A percentile compares a stretch with the other conserved stretches of the same genome.
Evolutionary conservation across 2,329 filamentous ascomycete species (phyloP).

Genomic region (Nemania abortiva): DNA sequence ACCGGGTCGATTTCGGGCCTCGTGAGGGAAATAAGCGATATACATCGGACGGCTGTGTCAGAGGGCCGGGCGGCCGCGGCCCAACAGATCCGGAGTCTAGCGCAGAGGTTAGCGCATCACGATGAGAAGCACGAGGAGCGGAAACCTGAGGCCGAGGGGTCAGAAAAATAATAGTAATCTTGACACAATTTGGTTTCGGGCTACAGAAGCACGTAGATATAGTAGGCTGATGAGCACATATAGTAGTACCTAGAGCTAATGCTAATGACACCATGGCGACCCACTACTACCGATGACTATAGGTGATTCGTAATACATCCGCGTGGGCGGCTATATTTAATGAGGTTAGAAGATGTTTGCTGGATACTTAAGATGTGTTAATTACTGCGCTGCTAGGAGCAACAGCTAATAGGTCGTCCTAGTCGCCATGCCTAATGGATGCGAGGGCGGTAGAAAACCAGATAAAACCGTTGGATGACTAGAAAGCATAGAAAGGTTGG

Average conservation of each 20-base stretch:
- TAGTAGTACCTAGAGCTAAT: slow-evolving; percentile 18
- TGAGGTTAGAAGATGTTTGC: no score
- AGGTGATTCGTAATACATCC: background rate
- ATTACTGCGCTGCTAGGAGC: no score
- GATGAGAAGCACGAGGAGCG: slow-evolving; percentile 28
- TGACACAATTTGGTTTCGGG: background rate
- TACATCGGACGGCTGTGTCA: slow-evolving; percentile 29
- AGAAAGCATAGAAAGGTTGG: background rate
- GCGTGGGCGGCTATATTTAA: no score
- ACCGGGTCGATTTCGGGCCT: slow-evolving; percentile 17
- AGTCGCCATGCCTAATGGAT: no score
- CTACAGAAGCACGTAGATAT: background rate
- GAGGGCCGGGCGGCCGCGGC: slow-evolving; percentile 31
- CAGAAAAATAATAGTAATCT: slow-evolving; percentile 6
- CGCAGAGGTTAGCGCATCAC: slow-evolving; percentile 29
- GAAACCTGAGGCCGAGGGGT: background rate
- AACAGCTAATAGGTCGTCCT: no score
- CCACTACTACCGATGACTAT: background rate
- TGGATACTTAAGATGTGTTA: no score
- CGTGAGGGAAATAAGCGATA: slow-evolving; percentile 32
- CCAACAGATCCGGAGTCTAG: slow-evolving; percentile 32
- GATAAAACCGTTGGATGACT: background rate
- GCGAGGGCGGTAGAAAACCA: no score
- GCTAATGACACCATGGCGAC: slow-evolving; percentile 18
- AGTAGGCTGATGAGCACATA: background rate